Conservation (phyloP, 176 grass and related monocot species). For the Lolium multiflorum region DNA sequence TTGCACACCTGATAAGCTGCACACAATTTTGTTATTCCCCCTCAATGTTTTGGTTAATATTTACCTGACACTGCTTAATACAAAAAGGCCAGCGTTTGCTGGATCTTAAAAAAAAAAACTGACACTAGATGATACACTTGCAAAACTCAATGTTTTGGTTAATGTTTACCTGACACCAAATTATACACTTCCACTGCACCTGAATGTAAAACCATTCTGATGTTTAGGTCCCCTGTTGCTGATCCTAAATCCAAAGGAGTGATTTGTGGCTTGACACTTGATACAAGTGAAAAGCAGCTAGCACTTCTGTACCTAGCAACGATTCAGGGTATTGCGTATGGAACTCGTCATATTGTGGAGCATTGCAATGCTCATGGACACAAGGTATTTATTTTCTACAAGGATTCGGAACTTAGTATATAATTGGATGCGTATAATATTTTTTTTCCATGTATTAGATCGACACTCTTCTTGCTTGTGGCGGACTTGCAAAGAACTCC, state of each 20-base stretch:
- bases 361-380: constrained; percentile 94
- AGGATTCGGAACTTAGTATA: neutral
- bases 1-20: constrained; percentile 1
- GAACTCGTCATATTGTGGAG: constrained; percentile 87
- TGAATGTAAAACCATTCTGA: constrained; percentile 30
- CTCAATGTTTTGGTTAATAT: neutral
- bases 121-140: no score
- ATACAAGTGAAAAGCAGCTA: constrained; percentile 81
- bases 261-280: constrained; percentile 87
- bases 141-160: constrained; percentile 3
- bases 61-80: neutral
- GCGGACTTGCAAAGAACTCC: constrained; percentile 83
- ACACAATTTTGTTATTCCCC: neutral
- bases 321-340: constrained; percentile 94
- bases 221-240: constrained; percentile 80
- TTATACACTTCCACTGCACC: neutral
- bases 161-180: neutral
- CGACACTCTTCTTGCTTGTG: constrained; percentile 84
- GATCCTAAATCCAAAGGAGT: constrained; percentile 96
- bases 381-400: constrained; percentile 63
- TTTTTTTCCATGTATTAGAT: constrained; percentile 61
- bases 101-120: neutral
- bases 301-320: constrained; percentile 93
- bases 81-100: no score
- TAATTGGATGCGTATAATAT: constrained; percentile 28